Evolutionary conservation across 208 protist genomes (phyloP).

Genomic region (Trypanosoma platydactyli): DNA sequence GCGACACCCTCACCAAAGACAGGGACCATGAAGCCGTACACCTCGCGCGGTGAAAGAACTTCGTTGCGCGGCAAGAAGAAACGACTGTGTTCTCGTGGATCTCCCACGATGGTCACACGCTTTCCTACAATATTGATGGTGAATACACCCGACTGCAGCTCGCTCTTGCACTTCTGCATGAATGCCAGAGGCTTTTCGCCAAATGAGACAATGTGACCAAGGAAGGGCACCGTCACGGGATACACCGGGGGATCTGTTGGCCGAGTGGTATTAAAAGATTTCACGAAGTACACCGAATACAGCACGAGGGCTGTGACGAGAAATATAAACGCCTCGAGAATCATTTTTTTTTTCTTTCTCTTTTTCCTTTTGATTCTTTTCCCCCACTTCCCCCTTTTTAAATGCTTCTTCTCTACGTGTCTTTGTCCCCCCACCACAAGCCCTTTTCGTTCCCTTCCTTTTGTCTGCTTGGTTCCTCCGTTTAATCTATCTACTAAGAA

Average conservation of each 20-base stretch:
- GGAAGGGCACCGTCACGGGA: slow-evolving; percentile 52
- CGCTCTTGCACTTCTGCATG: slow-evolving; percentile 55
- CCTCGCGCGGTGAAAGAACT: slow-evolving; percentile 78
- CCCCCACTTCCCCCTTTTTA: slow-evolving; percentile 1
- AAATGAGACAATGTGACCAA: slow-evolving; percentile 77
- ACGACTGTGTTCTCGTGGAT: slow-evolving; percentile 72
- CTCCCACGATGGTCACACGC: slow-evolving; percentile 75
- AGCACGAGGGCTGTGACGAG: slow-evolving; percentile 46
- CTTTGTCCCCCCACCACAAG: neutral
- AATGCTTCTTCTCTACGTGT: slow-evolving; percentile 9
- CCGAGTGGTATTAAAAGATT: slow-evolving; percentile 78
- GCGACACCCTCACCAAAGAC: slow-evolving; percentile 87
- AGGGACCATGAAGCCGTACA: slow-evolving; percentile 86
- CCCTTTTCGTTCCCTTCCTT: neutral
- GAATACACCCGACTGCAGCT: slow-evolving; percentile 67
- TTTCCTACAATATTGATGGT: slow-evolving; percentile 85
- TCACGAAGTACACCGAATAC: slow-evolving; percentile 79
- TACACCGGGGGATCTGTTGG: slow-evolving; percentile 75
- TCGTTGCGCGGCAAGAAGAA: slow-evolving; percentile 88
- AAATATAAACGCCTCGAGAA: slow-evolving; percentile 53
- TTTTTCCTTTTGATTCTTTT: slow-evolving; percentile 6
- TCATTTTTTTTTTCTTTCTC: slow-evolving; percentile 35
- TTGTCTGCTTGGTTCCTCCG: neutral
- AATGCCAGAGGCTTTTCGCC: slow-evolving; percentile 71
- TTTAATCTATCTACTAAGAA: neutral